Evolutionary conservation across 2,329 filamentous ascomycete genomes (phyloP).

Genomic region (Aspergillus felis): DNA sequence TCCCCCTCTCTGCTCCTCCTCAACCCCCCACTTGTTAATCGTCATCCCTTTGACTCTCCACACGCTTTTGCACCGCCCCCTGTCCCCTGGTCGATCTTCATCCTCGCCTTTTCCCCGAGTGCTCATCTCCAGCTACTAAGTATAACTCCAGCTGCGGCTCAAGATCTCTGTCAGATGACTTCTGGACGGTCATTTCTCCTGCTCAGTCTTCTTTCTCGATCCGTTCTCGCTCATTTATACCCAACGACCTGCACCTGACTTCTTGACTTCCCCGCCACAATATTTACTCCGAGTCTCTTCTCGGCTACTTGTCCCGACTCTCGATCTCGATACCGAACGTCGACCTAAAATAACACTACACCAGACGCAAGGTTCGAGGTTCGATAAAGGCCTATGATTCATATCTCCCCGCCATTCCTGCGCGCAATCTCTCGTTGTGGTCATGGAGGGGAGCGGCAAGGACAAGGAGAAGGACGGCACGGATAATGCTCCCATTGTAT

Average conservation of each 20-base stretch:
- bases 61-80: no score
- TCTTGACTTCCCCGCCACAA: neutral
- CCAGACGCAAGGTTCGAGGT: neutral
- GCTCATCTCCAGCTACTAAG: neutral
- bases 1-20: no score
- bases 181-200: neutral
- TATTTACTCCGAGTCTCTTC: neutral
- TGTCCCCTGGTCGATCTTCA: no score
- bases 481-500: constrained; percentile 37
- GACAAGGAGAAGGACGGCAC: constrained; percentile 30
- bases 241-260: neutral
- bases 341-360: neutral
- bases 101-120: no score
- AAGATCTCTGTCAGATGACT: neutral
- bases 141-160: neutral
- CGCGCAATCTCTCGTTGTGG: constrained; percentile 24
- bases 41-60: no score
- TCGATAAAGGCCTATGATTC: constrained; percentile 26
- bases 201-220: neutral
- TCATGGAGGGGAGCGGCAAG: constrained; percentile 34
- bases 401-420: constrained; percentile 16
- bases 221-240: neutral
- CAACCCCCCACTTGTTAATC: no score
- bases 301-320: neutral
- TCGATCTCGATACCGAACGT: neutral